Base-by-base conservation (phyloP, 2,329 filamentous ascomycete genomes). In the Cadophora luteo-olivacea region DNA sequence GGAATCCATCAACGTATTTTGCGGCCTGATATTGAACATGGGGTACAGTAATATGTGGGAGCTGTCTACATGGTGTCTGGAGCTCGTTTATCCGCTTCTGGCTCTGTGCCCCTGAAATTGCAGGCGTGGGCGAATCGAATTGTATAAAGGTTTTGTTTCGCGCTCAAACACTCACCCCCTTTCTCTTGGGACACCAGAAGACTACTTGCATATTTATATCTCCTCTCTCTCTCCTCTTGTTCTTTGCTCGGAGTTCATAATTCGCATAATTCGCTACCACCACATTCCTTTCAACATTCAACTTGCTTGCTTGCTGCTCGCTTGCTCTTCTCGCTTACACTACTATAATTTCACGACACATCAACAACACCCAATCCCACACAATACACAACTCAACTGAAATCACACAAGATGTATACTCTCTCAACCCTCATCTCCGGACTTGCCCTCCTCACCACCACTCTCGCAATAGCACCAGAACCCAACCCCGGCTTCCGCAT, bases 321-420 rank as follows among this genome's bases (percentile, higher is more conserved):
- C 58, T 51, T 62, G 60, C 25, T n/a, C 60, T n/a, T 33, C 45
- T 62, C 45, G 60, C 60, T 51, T 62, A 24, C 41, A n/a, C n/a
- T 51, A 11, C 36, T 62, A 61, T 29, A 16, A 45, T 29, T 48
- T 4, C 58, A 32, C 22, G 25, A 19, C 33, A 25, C 24, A 19
- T 51, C 25, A 49, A 49, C 45, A 22, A 2, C 29, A 61, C 38
- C 11, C 19, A 52, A 12, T 7, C 4, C 32, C 36, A 38, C 29
- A 12, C 16, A n/a, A 24, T 32, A 36, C 33, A 36, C 11, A 36
- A 36, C 4, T 11, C 4, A 9, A 11, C 33, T 41, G n/a, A 24
- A 45, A 12, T 69, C 82, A 84, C n/a, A n/a, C 65, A 69, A 45
- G 33, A 67, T 67, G 65, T 48, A 57, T 33, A 66, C 66, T 7